Evolutionary conservation across 2,329 filamentous ascomycete species (phyloP).

Genomic region (Proliferodiscus dingleyae): DNA sequence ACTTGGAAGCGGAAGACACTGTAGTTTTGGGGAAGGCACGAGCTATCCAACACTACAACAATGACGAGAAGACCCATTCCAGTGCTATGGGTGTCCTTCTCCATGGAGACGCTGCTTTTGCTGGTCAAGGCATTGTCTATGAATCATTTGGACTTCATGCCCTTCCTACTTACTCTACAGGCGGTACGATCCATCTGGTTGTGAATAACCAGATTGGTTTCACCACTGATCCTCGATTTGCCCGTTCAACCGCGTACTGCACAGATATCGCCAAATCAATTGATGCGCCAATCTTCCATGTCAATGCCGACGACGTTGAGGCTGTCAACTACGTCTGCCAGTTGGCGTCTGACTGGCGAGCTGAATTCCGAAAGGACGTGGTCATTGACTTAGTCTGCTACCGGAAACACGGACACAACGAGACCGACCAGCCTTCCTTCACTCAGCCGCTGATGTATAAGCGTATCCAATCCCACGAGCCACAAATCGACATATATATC

Average conservation of each 20-base stretch:
- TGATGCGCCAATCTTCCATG: conserved; percentile 97
- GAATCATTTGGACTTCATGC: conserved; percentile 98
- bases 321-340: conserved; percentile 98
- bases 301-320: conserved; percentile 97
- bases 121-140: conserved; percentile 94
- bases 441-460: conserved; percentile 99
- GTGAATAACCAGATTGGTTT: conserved; percentile 99
- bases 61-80: conserved; percentile 82
- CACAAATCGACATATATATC: conserved; percentile 86
- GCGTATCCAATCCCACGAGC: conserved; percentile 79
- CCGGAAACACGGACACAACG: conserved; percentile 98
- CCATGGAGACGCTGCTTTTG: conserved; percentile 95
- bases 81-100: conserved; percentile 94
- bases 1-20: conserved; percentile 96
- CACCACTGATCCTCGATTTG: conserved; percentile 95
- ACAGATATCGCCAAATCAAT: conserved; percentile 99
- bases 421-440: conserved; percentile 98
- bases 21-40: conserved; percentile 97
- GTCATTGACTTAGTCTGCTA: conserved; percentile 99
- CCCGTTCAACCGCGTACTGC: conserved; percentile 96
- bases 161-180: conserved; percentile 92
- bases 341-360: conserved; percentile 94
- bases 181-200: conserved; percentile 92
- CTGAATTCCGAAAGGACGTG: conserved; percentile 97
- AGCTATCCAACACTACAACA: conserved; percentile 98